These are phyloP conservation scores for Zea luxurians DNA, from an alignment of 176 grass and related monocot species.

Conservation along the genomic window DNA sequence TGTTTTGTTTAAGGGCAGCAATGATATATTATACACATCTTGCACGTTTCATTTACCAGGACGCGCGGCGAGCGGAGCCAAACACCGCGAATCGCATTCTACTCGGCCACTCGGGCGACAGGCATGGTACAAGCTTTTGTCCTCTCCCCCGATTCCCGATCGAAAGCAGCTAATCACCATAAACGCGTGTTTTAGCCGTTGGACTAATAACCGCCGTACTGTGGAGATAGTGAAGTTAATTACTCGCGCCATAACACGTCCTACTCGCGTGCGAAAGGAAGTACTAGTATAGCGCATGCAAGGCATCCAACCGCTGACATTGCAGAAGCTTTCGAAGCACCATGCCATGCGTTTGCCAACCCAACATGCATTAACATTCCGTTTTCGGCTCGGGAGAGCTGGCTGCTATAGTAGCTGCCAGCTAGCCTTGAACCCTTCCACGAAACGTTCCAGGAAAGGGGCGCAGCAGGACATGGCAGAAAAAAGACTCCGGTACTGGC, in stretches of 20 bases:
- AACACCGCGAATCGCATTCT: too few species aligned
- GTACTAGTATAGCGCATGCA: neutral
- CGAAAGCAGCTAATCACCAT: neutral
- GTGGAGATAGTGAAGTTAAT: neutral
- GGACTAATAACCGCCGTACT: neutral
- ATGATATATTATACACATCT: too few species aligned
- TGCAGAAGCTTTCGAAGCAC: neutral
- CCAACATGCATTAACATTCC: too few species aligned
- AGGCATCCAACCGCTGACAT: neutral
- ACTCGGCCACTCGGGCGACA: neutral
- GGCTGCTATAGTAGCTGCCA: neutral
- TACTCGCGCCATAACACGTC: neutral
- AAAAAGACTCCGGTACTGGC: neutral
- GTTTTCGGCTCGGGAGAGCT: neutral
- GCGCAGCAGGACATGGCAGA: neutral
- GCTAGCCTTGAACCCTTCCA: neutral
- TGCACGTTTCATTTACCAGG: too few species aligned
- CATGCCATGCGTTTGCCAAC: neutral
- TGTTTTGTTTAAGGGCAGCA: too few species aligned
- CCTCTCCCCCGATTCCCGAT: neutral
- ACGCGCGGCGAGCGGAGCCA: too few species aligned
- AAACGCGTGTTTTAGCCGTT: neutral
- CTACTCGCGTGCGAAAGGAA: neutral
- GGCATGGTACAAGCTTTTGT: neutral
- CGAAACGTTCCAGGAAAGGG: neutral